phyloP scores from a whole-genome alignment of 2,329 filamentous ascomycete genomes.

The Corynespora cassiicola region DNA sequence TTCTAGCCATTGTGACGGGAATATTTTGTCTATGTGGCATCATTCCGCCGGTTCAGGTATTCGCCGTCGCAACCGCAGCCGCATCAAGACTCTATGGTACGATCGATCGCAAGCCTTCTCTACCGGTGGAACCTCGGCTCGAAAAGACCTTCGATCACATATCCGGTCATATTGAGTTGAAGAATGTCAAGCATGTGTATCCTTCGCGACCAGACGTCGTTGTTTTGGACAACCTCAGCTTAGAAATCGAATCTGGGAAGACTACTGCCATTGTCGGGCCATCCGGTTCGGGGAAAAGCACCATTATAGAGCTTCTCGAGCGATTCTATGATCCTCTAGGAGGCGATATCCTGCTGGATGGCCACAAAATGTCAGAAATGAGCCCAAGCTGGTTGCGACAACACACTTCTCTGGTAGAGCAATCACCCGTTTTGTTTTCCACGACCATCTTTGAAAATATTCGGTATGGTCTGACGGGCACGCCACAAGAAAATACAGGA shows the following conservation, averaged over 20 bases:
- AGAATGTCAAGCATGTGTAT: not conserved
- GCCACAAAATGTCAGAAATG: constrained; percentile 73
- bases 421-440: constrained; percentile 76
- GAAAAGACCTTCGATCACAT: constrained; percentile 1
- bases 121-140: not conserved
- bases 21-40: constrained; percentile 33
- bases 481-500: constrained; percentile 70
- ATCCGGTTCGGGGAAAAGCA: constrained; percentile 91
- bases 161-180: constrained; percentile 1
- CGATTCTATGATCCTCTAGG: constrained; percentile 87
- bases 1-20: constrained; percentile 2
- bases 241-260: constrained; percentile 83
- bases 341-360: constrained; percentile 71
- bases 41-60: constrained; percentile 2
- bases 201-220: constrained; percentile 42
- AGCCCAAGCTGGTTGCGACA: too few species aligned
- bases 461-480: constrained; percentile 70
- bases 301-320: constrained; percentile 88
- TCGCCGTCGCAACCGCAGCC: constrained; percentile 1
- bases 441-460: constrained; percentile 89
- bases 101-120: constrained; percentile 1
- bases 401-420: too few species aligned
- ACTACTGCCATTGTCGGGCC: constrained; percentile 82
- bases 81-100: constrained; percentile 2
- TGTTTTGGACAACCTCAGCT: constrained; percentile 67